phyloP scores from a whole-genome alignment of 371 early-diverging fungal species.

The Actinomortierella wolfii region DNA sequence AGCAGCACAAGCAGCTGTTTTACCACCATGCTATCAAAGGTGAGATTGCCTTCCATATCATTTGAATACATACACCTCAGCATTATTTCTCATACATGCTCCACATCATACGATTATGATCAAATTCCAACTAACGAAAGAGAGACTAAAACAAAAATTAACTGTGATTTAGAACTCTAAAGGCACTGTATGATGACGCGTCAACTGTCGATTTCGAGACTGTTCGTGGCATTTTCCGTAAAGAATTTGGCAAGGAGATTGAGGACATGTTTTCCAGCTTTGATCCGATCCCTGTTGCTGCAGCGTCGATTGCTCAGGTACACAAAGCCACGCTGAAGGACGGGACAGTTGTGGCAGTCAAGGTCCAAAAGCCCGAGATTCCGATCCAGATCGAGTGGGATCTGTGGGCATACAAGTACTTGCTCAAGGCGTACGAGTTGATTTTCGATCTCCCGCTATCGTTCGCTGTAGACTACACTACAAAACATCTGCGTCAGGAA shows the following conservation, averaged over 20 bases:
- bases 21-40: constrained; percentile 73
- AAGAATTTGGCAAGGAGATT: constrained; percentile 68
- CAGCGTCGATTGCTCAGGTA: constrained; percentile 95
- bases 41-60: no score
- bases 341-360: constrained; percentile 84
- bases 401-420: constrained; percentile 66
- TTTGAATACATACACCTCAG: no score
- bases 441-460: constrained; percentile 86
- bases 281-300: constrained; percentile 75
- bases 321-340: constrained; percentile 82
- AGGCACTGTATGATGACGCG: constrained; percentile 82
- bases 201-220: constrained; percentile 72
- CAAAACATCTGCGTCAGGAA: constrained; percentile 81
- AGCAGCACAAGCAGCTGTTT: constrained; percentile 76
- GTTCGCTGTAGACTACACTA: constrained; percentile 82
- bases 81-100: no score
- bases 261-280: constrained; percentile 75
- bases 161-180: constrained; percentile 52
- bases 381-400: constrained; percentile 85
- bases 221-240: constrained; percentile 71
- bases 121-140: constrained; percentile 59
- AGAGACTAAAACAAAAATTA: background rate
- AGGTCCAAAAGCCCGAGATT: constrained; percentile 92
- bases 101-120: no score
- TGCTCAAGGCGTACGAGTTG: constrained; percentile 68